Percentiles rank a stretch among this genome's conserved stretches.
These are phyloP conservation scores for Fusarium paranaense DNA, from an alignment of 2,329 filamentous ascomycete genomes.

Conservation along the genomic window DNA sequence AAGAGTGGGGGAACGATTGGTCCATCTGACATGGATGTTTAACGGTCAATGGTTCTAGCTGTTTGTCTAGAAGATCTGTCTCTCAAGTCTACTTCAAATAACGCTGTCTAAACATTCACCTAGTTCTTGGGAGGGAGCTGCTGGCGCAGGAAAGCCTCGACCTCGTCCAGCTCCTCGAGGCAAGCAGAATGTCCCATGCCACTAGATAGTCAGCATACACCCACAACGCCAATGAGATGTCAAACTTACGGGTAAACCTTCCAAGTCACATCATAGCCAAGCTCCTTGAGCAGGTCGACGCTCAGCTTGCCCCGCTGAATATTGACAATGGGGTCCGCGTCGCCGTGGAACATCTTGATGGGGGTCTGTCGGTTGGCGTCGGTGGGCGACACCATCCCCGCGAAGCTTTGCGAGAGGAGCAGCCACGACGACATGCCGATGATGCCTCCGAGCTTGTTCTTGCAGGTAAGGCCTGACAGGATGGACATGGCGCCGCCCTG, in stretches of 20 bases:
- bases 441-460: conserved; percentile 84
- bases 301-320: conserved; percentile 76
- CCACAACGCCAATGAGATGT: not conserved
- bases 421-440: conserved; percentile 88
- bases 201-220: conserved; percentile 52
- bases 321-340: conserved; percentile 78
- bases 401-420: conserved; percentile 67
- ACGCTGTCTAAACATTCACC: not conserved
- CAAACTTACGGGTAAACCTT: conserved; percentile 76
- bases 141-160: conserved; percentile 70
- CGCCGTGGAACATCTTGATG: conserved; percentile 92
- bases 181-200: conserved; percentile 81
- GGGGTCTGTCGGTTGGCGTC: conserved; percentile 75
- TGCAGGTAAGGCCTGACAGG: conserved; percentile 80
- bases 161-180: conserved; percentile 82
- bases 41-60: not conserved
- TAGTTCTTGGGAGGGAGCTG: conserved; percentile 54
- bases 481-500: conserved; percentile 91
- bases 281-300: conserved; percentile 72
- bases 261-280: conserved; percentile 80
- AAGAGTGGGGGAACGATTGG: conserved; percentile 16
- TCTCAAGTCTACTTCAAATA: not conserved
- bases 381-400: conserved; percentile 51
- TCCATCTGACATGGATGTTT: not conserved
- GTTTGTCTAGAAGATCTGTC: not conserved